These are phyloP conservation scores for Speleostelium caveatum DNA, from an alignment of 78 protist genomes.

Conservation along the genomic window DNA sequence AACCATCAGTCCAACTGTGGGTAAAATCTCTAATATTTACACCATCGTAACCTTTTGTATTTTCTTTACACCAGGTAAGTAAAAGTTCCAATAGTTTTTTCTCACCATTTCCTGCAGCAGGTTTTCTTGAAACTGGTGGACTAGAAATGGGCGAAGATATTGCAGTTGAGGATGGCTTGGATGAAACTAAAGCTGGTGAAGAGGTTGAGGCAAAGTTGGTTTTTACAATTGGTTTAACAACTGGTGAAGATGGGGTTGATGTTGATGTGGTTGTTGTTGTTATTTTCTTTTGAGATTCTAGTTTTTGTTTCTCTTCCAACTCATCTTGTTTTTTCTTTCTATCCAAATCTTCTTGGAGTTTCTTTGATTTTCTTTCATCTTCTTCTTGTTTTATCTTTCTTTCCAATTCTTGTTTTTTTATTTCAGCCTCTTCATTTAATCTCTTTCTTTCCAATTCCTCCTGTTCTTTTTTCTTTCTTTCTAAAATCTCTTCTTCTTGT, in stretches of 20 bases:
- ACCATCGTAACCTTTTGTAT: constrained; percentile 56
- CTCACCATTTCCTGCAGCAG: constrained; percentile 21
- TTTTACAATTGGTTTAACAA: neutral
- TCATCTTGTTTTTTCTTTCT: too few species aligned
- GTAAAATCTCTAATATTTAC: constrained; percentile 70
- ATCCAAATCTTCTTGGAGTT: neutral
- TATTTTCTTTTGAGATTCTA: too few species aligned
- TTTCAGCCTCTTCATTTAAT: neutral
- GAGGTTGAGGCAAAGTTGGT: neutral
- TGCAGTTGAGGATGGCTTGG: neutral
- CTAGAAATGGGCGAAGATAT: constrained; percentile 5
- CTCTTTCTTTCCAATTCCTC: neutral
- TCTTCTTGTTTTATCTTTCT: neutral
- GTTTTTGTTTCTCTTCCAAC: too few species aligned
- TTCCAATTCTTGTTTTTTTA: neutral
- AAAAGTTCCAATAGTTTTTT: constrained; percentile 68
- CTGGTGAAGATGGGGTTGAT: constrained; percentile 19
- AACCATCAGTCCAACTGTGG: constrained; percentile 79
- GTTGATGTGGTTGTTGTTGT: neutral
- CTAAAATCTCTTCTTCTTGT: neutral
- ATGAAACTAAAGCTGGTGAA: neutral
- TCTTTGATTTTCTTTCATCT: neutral
- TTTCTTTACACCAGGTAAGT: constrained; percentile 74
- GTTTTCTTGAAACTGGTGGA: neutral
- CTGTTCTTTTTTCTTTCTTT: constrained; percentile 3